These are phyloP conservation scores for Cryptococcus sp. DNA, from an alignment of 1,284 basidiomycete genomes.

Conservation along the genomic window DNA sequence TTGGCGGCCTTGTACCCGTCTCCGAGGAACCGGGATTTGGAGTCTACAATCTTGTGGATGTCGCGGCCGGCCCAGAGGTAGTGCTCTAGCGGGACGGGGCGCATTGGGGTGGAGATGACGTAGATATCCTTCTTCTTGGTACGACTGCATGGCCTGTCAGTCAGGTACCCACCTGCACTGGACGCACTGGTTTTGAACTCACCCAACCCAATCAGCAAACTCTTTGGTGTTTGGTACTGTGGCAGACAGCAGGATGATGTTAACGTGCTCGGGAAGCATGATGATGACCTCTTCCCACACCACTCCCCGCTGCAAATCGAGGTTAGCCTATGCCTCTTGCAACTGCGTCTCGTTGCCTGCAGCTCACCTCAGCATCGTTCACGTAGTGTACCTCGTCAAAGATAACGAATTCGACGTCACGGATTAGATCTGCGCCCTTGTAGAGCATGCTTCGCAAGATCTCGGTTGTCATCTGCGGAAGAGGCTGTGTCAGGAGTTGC, in stretches of 20 bases:
- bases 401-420: conserved; percentile 98
- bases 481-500: not conserved
- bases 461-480: conserved; percentile 88
- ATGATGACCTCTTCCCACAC: conserved; percentile 99
- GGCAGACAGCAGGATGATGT: conserved; percentile 92
- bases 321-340: conserved; percentile 7
- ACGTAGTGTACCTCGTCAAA: conserved; percentile 99
- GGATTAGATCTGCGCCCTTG: conserved; percentile 95
- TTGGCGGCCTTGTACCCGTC: conserved; percentile 86
- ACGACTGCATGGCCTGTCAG: conserved; percentile 57
- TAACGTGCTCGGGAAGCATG: conserved; percentile 95
- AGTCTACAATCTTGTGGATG: conserved; percentile 87
- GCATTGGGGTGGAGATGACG: conserved; percentile 93
- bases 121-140: conserved; percentile 99
- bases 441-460: conserved; percentile 98
- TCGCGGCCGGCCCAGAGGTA: conserved; percentile 92
- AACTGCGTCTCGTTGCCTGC: no score
- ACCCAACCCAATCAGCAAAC: conserved; percentile 99
- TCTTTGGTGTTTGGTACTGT: conserved; percentile 98
- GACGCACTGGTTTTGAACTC: conserved; percentile 35
- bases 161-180: not conserved
- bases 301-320: conserved; percentile 74
- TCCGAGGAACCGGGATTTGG: conserved; percentile 70
- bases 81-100: conserved; percentile 96
- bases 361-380: conserved; percentile 89